A percentile compares a stretch with the other conserved stretches of the same genome.
These are phyloP conservation scores for Saturnispora serradocipensis DNA, from an alignment of 805 yeast genomes.

Conservation along the genomic window DNA sequence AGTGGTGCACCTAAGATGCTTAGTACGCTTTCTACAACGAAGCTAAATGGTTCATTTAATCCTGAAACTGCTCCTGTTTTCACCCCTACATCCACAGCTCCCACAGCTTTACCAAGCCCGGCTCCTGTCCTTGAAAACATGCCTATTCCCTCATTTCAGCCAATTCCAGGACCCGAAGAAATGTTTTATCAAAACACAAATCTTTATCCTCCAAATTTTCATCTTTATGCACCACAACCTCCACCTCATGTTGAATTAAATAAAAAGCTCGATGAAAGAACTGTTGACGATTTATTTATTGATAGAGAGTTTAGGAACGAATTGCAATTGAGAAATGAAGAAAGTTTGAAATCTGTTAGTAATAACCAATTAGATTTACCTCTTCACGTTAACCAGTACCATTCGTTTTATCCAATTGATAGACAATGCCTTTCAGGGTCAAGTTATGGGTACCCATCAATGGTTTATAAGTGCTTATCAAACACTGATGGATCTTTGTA, in stretches of 20 bases:
- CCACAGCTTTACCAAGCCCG: conserved; percentile 32
- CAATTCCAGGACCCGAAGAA: conserved; percentile 16
- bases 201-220: conserved; percentile 60
- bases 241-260: conserved; percentile 60
- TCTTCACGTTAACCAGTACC: conserved; percentile 71
- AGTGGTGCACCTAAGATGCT: not conserved
- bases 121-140: conserved; percentile 16
- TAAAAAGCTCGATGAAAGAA: conserved; percentile 62
- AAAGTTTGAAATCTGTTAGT: conserved; percentile 56
- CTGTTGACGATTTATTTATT: conserved; percentile 60
- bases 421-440: conserved; percentile 31
- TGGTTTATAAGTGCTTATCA: conserved; percentile 72
- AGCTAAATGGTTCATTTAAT: conserved; percentile 16
- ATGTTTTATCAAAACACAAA: conserved; percentile 28
- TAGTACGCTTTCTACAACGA: not conserved
- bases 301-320: conserved; percentile 63
- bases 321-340: conserved; percentile 67
- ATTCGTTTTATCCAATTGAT: conserved; percentile 79
- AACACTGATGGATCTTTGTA: conserved; percentile 72
- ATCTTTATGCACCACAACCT: conserved; percentile 83
- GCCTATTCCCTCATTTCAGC: conserved; percentile 5
- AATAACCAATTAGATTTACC: conserved; percentile 49
- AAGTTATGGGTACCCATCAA: conserved; percentile 46
- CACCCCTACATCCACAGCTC: conserved; percentile 26
- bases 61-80: conserved; percentile 27